Evolutionary conservation across 306 rosid species (phyloP).

Genomic region (Cotoneaster glaucophyllus): DNA sequence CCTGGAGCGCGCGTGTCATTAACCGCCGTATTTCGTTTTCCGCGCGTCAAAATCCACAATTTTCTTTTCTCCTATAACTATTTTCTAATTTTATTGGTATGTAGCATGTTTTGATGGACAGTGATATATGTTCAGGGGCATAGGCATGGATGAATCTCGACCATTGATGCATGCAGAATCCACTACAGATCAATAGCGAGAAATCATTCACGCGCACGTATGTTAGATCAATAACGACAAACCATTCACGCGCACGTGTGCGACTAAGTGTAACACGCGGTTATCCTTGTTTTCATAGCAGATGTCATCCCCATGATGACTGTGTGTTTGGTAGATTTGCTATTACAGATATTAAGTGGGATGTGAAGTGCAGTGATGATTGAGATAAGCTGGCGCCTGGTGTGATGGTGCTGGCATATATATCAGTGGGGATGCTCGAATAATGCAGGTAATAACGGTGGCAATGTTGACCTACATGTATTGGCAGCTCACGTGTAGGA

Average conservation of each 20-base stretch:
- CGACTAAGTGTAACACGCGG: no score
- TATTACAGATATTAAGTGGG: background rate
- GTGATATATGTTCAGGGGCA: no score
- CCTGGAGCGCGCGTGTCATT: conserved; percentile 20
- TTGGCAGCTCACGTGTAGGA: background rate
- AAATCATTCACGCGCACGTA: no score
- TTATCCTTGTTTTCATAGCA: background rate
- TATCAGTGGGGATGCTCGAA: background rate
- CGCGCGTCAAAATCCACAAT: no score
- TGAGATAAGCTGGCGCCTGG: background rate
- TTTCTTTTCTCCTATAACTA: no score
- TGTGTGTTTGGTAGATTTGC: background rate
- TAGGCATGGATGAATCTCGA: no score
- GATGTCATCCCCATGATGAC: background rate
- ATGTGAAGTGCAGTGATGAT: background rate
- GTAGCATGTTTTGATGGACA: no score
- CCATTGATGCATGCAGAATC: no score
- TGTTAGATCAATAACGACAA: no score
- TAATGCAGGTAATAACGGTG: background rate
- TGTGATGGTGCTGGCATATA: background rate
- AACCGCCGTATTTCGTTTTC: fast-evolving
- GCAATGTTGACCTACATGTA: background rate
- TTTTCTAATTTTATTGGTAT: no score
- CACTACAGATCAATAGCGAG: no score
- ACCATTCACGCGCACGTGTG: no score